Evolutionary conservation across 768 basidiomycete species (phyloP), one percentile per base, ranked within the genome.

Genomic region (Austroboletus eburneus): DNA sequence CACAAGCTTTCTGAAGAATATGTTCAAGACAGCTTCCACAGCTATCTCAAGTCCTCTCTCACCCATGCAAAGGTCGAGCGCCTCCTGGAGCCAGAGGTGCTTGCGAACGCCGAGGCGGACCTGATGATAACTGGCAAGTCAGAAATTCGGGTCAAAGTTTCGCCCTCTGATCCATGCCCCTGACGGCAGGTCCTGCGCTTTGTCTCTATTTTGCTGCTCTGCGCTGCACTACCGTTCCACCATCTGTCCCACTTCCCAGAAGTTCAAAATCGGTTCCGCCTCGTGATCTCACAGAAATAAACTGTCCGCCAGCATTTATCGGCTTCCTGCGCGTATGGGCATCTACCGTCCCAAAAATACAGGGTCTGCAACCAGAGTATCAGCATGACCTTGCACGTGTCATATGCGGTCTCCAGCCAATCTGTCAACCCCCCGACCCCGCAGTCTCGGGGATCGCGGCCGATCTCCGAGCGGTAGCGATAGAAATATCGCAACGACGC

Each of bases 201-300:
- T 88, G 85, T 50, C 74, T 93, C 0, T 92, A 87, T 66, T 93
- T 91, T 64, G 87, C 87, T 0, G 89, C 91, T 0, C 70, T 92
- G 6, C 73, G 87, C 21, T 84, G 78, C 24, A 84, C 80, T 0
- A 88, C 87, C 12, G 67, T 76, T 25, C 89, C 91, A 2, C 87
- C 91, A 0, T 86, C 85, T 0, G 88, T 92, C 0, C 85, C 91
- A 2, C 74, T 91, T 3, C 90, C 91, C 2, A 76, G 81, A 21
- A 59, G 58, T 6, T 59, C 69, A 6, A 84, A 80, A 57, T 65
- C 63, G 3, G 49, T 48, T 10, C 66, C 74, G 10, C 78, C 83
- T 1, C 69, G 75, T 16, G 76, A 84, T 13, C 76, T 92, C 21
- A 82, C 85, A 0, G 68, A 71, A 29, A 57, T 70, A 2, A 91